Evolutionary conservation across 257 asterid genomes (phyloP).

Genomic region (Solanum tacnaense): DNA sequence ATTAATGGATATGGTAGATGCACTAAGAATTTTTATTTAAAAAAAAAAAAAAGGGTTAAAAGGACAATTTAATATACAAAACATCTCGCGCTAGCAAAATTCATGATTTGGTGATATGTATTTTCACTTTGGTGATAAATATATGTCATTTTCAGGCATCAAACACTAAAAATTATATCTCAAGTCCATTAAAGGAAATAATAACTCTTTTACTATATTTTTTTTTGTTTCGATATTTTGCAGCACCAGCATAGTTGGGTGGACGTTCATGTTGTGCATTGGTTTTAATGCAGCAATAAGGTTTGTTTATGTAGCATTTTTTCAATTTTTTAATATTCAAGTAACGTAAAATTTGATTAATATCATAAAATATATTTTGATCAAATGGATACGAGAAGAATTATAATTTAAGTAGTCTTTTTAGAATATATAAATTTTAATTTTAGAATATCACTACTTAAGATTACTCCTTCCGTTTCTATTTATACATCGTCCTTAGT

Average conservation of each 20-base stretch:
- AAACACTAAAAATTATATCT: neutral
- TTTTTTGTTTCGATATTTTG: neutral
- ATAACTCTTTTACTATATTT: neutral
- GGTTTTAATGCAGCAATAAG: constrained; percentile 10
- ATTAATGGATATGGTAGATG: neutral
- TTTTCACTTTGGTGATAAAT: neutral
- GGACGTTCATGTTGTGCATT: constrained; percentile 3
- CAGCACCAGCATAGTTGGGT: constrained; percentile 7
- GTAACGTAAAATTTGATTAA: neutral
- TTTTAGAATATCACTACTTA: neutral
- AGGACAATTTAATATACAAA: neutral
- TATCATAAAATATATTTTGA: neutral
- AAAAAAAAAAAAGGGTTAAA: no score
- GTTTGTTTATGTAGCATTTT: neutral
- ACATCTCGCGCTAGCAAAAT: neutral
- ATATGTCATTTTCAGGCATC: neutral
- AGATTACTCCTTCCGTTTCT: no score
- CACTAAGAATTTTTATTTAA: no score
- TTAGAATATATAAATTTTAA: neutral
- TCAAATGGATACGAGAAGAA: neutral
- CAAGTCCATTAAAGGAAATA: neutral
- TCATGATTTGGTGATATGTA: neutral
- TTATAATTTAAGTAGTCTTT: neutral
- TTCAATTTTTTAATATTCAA: neutral
- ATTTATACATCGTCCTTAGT: no score